A percentile compares a stretch with the other conserved stretches of the same genome.
Evolutionary conservation across 257 asterid species (phyloP).

Genomic region (Striga asiatica): DNA sequence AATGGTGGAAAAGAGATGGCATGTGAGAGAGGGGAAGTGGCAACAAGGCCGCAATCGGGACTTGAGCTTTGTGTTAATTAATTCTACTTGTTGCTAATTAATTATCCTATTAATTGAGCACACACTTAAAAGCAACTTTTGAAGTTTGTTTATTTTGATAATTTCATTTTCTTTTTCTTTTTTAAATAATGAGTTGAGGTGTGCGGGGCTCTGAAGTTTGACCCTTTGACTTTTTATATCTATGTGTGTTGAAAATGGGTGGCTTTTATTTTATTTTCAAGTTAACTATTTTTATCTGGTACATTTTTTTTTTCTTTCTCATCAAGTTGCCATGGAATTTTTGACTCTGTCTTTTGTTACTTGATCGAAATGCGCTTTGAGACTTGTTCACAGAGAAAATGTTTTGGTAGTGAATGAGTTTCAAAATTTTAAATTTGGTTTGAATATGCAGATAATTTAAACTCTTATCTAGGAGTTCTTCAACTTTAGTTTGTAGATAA

Average conservation of each 20-base stretch:
- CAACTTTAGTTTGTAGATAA: too few species aligned
- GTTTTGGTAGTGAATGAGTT: too few species aligned
- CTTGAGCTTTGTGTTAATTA: not conserved
- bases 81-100: not conserved
- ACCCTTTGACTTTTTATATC: slow-evolving; percentile 41
- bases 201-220: slow-evolving; percentile 35
- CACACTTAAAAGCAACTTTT: not conserved
- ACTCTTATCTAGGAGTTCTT: too few species aligned
- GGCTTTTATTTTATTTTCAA: not conserved
- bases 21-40: slow-evolving; percentile 22
- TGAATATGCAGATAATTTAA: too few species aligned
- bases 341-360: slow-evolving; percentile 25
- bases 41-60: slow-evolving; percentile 39
- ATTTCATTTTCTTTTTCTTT: not conserved
- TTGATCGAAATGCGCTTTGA: too few species aligned
- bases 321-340: slow-evolving; percentile 28
- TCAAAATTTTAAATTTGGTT: too few species aligned
- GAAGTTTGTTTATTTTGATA: too few species aligned
- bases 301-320: not conserved
- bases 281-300: not conserved
- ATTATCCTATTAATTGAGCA: slow-evolving; percentile 9
- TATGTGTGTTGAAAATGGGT: slow-evolving; percentile 12
- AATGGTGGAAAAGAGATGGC: slow-evolving; percentile 22
- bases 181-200: too few species aligned
- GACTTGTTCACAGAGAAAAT: too few species aligned